A percentile compares a stretch with the other conserved stretches of the same genome.
Conservation (phyloP, 805 yeast genomes). For the Candida boleticola region DNA sequence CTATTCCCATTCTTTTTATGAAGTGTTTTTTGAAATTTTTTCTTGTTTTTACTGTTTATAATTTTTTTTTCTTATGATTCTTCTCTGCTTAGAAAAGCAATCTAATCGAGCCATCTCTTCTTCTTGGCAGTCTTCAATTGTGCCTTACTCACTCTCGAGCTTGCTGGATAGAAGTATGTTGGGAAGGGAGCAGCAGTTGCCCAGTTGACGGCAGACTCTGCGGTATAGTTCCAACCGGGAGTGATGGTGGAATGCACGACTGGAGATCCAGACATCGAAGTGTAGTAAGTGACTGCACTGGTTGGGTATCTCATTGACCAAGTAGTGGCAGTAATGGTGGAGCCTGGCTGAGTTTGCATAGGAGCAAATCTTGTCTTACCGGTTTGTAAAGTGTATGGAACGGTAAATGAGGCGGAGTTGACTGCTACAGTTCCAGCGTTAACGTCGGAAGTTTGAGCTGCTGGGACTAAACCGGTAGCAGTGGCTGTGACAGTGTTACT, state of each 20-base stretch:
- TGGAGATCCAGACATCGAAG: slow-evolving; percentile 46
- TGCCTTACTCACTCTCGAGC: slow-evolving; percentile 44
- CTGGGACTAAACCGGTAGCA: slow-evolving; percentile 40
- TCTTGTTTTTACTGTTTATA: too few species aligned
- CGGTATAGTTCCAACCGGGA: slow-evolving; percentile 79
- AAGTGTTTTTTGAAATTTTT: too few species aligned
- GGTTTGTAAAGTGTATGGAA: slow-evolving; percentile 76
- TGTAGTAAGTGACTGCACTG: slow-evolving; percentile 56
- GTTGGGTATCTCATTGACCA: slow-evolving; percentile 70
- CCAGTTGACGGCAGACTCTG: slow-evolving; percentile 59
- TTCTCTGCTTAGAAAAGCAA: too few species aligned
- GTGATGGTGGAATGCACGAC: slow-evolving; percentile 63
- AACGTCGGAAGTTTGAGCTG: slow-evolving; percentile 36
- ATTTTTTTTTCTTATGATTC: too few species aligned
- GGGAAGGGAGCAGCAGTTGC: slow-evolving; percentile 75
- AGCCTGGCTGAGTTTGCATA: slow-evolving; percentile 87
- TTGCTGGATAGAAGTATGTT: slow-evolving; percentile 62
- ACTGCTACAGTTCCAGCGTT: slow-evolving; percentile 18
- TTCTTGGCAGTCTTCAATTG: slow-evolving; percentile 34
- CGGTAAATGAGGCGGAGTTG: slow-evolving; percentile 50
- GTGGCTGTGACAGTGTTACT: slow-evolving; percentile 39
- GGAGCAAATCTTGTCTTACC: slow-evolving; percentile 84
- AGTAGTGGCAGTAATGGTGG: slow-evolving; percentile 60
- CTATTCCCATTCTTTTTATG: too few species aligned
- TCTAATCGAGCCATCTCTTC: slow-evolving; percentile 39